Evolutionary conservation across 139 green algal species (phyloP).

Genomic region (Coelastrella sp.): DNA sequence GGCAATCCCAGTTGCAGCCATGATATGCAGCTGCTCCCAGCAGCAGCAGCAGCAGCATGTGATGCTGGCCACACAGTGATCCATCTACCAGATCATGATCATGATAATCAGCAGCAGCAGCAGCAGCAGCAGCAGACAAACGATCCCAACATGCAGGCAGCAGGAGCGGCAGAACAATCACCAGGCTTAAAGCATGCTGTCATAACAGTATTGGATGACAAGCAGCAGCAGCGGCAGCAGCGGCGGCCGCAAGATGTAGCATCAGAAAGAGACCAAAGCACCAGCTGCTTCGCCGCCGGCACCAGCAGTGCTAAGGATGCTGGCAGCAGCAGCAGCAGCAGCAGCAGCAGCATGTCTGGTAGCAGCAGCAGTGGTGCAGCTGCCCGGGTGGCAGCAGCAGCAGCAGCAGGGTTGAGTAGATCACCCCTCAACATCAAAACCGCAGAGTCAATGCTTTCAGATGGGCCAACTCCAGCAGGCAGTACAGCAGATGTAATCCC

Average conservation of each 20-base stretch:
- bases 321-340: too few species aligned
- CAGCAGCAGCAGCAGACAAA: too few species aligned
- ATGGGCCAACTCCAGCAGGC: constrained; percentile 10
- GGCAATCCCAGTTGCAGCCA: neutral
- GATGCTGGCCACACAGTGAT: too few species aligned
- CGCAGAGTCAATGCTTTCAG: neutral
- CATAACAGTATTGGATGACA: neutral
- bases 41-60: constrained; percentile 6
- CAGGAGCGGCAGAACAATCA: too few species aligned
- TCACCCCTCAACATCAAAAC: neutral
- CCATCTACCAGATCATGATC: too few species aligned
- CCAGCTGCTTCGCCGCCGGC: neutral
- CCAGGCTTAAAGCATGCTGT: too few species aligned
- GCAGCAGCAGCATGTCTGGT: neutral
- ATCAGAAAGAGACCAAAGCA: neutral
- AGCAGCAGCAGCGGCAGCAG: neutral
- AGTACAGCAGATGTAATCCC: constrained; percentile 5
- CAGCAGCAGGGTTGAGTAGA: constrained; percentile 7
- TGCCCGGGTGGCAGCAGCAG: constrained; percentile 16
- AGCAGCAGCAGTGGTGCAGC: constrained; percentile 9
- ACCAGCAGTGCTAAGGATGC: neutral
- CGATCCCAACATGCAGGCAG: too few species aligned
- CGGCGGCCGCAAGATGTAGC: neutral
- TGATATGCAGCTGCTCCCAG: constrained; percentile 2
- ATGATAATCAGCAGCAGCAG: too few species aligned